Conservation (phyloP, 1,139 yeast genomes). For the Hemisphaericaspora xylofermentans region DNA sequence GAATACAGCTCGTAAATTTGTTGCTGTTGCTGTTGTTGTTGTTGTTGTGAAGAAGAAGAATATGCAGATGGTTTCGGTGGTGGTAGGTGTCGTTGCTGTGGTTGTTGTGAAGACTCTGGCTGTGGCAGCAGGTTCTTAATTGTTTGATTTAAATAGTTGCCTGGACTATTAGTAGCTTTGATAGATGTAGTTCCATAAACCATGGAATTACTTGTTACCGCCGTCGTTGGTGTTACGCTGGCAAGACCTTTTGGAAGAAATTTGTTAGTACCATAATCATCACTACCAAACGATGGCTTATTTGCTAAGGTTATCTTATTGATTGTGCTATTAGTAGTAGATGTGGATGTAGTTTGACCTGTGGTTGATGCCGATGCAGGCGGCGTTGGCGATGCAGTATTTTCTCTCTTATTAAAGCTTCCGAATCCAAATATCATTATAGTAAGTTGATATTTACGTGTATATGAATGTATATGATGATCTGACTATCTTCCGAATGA, state of each 20-base stretch:
- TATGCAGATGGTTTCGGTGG: conserved; percentile 15
- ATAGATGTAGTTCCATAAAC: conserved; percentile 66
- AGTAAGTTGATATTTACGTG: background rate
- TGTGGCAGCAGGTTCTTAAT: conserved; percentile 15
- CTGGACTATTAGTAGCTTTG: conserved; percentile 19
- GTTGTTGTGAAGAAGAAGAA: conserved; percentile 22
- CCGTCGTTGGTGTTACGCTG: conserved; percentile 59
- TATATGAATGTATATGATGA: background rate
- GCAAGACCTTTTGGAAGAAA: conserved; percentile 39
- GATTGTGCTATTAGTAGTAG: conserved; percentile 5
- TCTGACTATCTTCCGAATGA: background rate
- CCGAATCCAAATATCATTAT: conserved; percentile 52
- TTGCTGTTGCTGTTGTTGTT: conserved; percentile 14
- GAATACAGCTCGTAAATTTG: conserved; percentile 7
- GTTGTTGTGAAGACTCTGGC: conserved; percentile 4
- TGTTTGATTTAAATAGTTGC: conserved; percentile 26
- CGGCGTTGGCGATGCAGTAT: conserved; percentile 13
- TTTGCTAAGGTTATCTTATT: background rate
- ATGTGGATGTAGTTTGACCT: conserved; percentile 8
- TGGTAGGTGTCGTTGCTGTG: conserved; percentile 21
- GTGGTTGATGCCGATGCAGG: conserved; percentile 11
- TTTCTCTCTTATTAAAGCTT: conserved; percentile 39
- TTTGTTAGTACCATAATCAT: conserved; percentile 18
- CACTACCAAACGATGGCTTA: background rate
- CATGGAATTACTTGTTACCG: conserved; percentile 58